phyloP scores from a whole-genome alignment of 345 rosid genomes.

The Lepidium aucheri region DNA sequence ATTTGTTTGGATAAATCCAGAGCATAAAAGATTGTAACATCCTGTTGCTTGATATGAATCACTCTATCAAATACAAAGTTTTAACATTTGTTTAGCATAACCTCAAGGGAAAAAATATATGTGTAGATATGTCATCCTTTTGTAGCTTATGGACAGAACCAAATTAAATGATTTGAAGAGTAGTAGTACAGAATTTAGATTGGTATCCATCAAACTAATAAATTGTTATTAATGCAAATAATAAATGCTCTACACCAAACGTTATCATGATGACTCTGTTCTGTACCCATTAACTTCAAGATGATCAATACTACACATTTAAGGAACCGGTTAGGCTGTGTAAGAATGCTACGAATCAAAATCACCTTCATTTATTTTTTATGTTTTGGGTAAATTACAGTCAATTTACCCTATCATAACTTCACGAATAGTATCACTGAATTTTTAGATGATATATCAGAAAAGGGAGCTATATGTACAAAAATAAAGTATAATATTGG shows the following conservation, averaged over 20 bases:
- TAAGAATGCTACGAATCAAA: neutral
- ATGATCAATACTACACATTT: neutral
- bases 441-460: neutral
- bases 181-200: conserved; percentile 18
- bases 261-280: conserved; percentile 24
- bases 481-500: neutral
- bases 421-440: conserved; percentile 9
- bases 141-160: conserved; percentile 13
- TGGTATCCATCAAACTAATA: conserved; percentile 20
- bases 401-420: conserved; percentile 9
- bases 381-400: neutral
- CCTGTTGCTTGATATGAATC: conserved; percentile 99
- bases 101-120: neutral
- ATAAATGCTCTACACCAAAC: conserved; percentile 30
- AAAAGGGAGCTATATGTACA: neutral
- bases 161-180: conserved; percentile 27
- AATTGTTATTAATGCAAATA: conserved; percentile 21
- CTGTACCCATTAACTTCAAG: conserved; percentile 15
- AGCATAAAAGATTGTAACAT: conserved; percentile 88
- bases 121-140: neutral
- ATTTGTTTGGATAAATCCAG: conserved; percentile 95
- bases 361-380: neutral
- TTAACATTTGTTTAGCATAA: neutral
- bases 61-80: conserved; percentile 34
- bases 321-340: neutral